Percentiles rank a stretch among this genome's conserved stretches.
These are phyloP conservation scores for Populus tomentosa DNA, from an alignment of 441 rosid species.

Conservation along the genomic window DNA sequence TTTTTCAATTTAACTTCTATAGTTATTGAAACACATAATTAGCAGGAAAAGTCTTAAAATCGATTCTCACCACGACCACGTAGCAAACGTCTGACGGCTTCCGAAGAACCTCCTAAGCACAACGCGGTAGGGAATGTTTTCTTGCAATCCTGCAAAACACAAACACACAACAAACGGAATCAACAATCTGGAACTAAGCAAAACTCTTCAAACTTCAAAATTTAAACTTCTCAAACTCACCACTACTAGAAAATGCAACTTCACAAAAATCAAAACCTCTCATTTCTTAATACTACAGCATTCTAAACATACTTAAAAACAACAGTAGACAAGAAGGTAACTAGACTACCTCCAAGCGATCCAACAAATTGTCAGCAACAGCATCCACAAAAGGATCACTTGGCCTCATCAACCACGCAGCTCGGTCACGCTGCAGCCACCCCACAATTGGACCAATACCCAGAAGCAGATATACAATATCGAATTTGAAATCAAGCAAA, in stretches of 20 bases:
- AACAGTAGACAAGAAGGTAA: not conserved
- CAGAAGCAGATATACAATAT: not conserved
- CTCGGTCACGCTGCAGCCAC: conserved; percentile 80
- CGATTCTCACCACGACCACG: conserved; percentile 69
- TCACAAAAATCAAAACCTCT: too few relatives aligned
- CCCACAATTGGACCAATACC: conserved; percentile 4
- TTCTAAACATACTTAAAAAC: not conserved
- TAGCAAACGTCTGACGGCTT: conserved; percentile 52
- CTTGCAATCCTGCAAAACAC: conserved; percentile 69
- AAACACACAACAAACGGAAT: not conserved
- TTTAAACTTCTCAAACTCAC: too few relatives aligned
- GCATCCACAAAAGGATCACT: conserved; percentile 70
- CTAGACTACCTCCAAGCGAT: conserved; percentile 77
- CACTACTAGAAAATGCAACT: too few relatives aligned
- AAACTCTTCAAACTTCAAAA: too few relatives aligned
- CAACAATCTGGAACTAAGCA: not conserved
- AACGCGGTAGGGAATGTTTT: conserved; percentile 78
- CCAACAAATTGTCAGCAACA: conserved; percentile 88
- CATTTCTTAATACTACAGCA: too few relatives aligned
- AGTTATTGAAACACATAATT: not conserved
- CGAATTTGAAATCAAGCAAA: not conserved
- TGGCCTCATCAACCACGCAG: conserved; percentile 81
- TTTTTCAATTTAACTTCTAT: too few relatives aligned
- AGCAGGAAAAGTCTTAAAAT: not conserved
- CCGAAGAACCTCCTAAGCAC: conserved; percentile 83